Base-by-base conservation (phyloP, 306 rosid genomes). In the Sindora glabra region DNA sequence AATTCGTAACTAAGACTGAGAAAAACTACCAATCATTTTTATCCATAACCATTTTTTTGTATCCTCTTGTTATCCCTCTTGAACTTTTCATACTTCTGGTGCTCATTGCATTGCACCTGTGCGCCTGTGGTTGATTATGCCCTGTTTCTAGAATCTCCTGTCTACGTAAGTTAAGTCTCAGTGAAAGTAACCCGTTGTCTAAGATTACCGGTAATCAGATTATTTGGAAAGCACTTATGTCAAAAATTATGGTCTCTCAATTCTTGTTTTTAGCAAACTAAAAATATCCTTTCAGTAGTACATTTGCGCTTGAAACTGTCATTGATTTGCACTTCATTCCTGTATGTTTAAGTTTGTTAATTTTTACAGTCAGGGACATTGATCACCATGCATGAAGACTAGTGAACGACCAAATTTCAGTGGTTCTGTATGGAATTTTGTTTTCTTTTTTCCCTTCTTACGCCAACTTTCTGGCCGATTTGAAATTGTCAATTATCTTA, bases 351-450 rank as follows among this genome's bases (percentile, higher is more conserved):
- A 21, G 55, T 69, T 13, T 63, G 57, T 34, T 26, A 62, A 37
- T 16, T 68, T 56, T 67, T 77, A 77, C 84, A 59, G 74, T 81
- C 83, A 64, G 81, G 72, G 72, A 46, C 59, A 56, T 39, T 58
- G 50, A 56, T 56, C 74, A 64, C 60, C 63, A 41, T 59, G 63
- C 66, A 40, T 60, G 74, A 57, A 67, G 80, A 60, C 77, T 65
- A 50, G 57, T 65, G 82, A 75, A 62, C 56, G 51, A 69, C 48
- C 74, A 51, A 69, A 57, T 76, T 54, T 58, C 80, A 46, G 71
- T 68, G 55, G 49, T 67, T 49, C 64, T 42, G 30, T 65, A 10
- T 73, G 69, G 64, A 44, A 52, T 79, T 67, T 70, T 48, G 60
- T 48, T 67, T 49, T 61, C 38, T n/a, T 17, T 25, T 56, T 33